phyloP scores from a whole-genome alignment of 1,284 basidiomycete species.

The Lentinula novae-zelandiae region DNA sequence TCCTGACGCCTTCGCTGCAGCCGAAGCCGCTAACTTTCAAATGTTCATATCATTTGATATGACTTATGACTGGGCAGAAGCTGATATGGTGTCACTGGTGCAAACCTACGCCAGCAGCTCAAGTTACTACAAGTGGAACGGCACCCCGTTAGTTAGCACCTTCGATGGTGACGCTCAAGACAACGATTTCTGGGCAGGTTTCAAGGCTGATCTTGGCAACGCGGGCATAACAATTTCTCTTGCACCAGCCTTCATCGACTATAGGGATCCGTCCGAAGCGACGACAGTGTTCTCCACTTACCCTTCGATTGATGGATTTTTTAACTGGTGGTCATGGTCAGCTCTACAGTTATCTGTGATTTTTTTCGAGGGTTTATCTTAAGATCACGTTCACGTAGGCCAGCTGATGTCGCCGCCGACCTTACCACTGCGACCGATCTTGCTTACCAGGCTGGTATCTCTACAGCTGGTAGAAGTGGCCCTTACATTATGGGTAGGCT shows the following conservation, averaged over 20 bases:
- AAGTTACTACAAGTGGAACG: slow-evolving; percentile 24
- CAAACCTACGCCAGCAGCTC: slow-evolving; percentile 21
- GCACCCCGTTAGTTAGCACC: slow-evolving; percentile 28
- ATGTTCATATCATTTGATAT: slow-evolving; percentile 33
- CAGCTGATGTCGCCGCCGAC: slow-evolving; percentile 22
- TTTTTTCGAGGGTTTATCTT: not conserved
- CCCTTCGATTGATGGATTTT: slow-evolving; percentile 31
- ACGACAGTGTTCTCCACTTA: slow-evolving; percentile 23
- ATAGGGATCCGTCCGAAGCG: slow-evolving; percentile 25
- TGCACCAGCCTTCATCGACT: slow-evolving; percentile 30
- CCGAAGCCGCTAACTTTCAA: slow-evolving; percentile 26
- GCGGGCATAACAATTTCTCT: slow-evolving; percentile 25
- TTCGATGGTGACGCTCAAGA: slow-evolving; percentile 25
- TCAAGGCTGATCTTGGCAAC: slow-evolving; percentile 24
- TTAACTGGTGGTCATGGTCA: slow-evolving; percentile 36
- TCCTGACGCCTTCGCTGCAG: slow-evolving; percentile 26
- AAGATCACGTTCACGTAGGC: slow-evolving; percentile 15
- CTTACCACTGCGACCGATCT: slow-evolving; percentile 29
- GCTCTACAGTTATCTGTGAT: not conserved
- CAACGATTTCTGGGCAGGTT: slow-evolving; percentile 25
- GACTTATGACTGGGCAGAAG: slow-evolving; percentile 20
- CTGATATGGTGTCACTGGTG: slow-evolving; percentile 22
- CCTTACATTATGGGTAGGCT: slow-evolving; percentile 32
- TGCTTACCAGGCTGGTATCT: slow-evolving; percentile 22
- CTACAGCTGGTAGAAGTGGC: slow-evolving; percentile 18